Evolutionary conservation across 441 rosid species (phyloP), one percentile per base, ranked within the genome.

Genomic region (Hura crepitans): DNA sequence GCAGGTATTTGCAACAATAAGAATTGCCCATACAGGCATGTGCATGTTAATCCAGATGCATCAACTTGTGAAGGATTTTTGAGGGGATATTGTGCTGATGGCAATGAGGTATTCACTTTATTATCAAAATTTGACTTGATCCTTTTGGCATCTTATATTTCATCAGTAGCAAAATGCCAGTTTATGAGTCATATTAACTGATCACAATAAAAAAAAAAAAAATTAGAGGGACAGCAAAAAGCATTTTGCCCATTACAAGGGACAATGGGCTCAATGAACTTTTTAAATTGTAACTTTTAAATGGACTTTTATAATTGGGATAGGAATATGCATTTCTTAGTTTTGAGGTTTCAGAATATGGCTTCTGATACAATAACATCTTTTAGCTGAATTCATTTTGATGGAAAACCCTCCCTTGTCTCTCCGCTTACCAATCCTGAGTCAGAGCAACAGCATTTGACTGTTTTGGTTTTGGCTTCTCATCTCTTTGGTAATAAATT

Each of bases 31-130:
- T 95, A 92, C 69, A 88, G 99, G 78, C 99, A 95, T 77, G 98
- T 95, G 68, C 92, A 89, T 75, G 98, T 95, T 66, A 89, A 90
- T 82, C 99, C 93, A 31, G 88, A 80, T 60, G 86, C 96, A 45
- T 75, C 92, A 66, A 82, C 86, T 58, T 92, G 99, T 55, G 89
- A 88, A 80, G 97, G 89, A 64, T 95, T 92, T 81, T 84, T 95
- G 62, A 85, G 82, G 85, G 99, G 98, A 73, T 95, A 91, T 78
- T 95, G 99, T 78, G 87, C 89, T 62, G 91, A 89, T 27, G 99
- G 97, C 57, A 79, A 92, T 61, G 96, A 90, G 99, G 99, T 95
- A 90, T 67, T 31, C 31, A n/a, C 28, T 14, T 46, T 59, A 23
- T 35, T 74, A n/a, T 30, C 54, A 31, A 17, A 15, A 27, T 15